Conservation (phyloP, 768 basidiomycete genomes). For the Leccinum ochraceum region DNA sequence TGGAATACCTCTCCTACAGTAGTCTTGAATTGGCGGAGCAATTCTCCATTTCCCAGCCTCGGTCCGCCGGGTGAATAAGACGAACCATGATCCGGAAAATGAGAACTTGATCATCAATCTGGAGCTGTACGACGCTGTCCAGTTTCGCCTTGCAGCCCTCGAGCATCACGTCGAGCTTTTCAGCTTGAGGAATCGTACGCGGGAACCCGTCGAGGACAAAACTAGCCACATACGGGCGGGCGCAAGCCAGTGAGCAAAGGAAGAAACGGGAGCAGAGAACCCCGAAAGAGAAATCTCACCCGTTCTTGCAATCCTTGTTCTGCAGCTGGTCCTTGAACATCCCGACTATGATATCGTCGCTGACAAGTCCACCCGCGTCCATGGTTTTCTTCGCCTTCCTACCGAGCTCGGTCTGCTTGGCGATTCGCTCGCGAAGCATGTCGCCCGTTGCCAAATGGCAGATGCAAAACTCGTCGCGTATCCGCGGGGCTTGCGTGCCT, state of each 20-base stretch:
- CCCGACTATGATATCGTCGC: constrained; percentile 95
- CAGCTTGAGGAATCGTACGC: constrained; percentile 92
- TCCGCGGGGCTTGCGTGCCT: constrained; percentile 95
- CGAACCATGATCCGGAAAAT: constrained; percentile 98
- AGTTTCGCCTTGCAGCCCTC: constrained; percentile 78
- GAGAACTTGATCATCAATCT: constrained; percentile 93
- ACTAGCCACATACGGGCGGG: constrained; percentile 40
- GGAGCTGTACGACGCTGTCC: constrained; percentile 88
- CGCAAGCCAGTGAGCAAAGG: not conserved
- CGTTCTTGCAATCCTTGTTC: constrained; percentile 92
- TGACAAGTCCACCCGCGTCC: constrained; percentile 93
- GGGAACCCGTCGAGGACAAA: constrained; percentile 99
- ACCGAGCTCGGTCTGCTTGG: constrained; percentile 84
- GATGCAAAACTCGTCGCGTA: constrained; percentile 90
- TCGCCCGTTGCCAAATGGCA: constrained; percentile 99
- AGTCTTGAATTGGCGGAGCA: too few relatives aligned
- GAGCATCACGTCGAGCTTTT: constrained; percentile 95
- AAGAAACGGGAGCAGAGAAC: not conserved
- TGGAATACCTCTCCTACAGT: too few relatives aligned
- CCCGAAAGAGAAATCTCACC: constrained; percentile 55
- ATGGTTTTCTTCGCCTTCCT: constrained; percentile 97
- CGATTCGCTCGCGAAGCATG: constrained; percentile 95
- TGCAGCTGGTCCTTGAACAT: constrained; percentile 97
- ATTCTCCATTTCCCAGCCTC: too few relatives aligned
- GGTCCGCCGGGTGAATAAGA: constrained; percentile 39